Evolutionary conservation across 441 rosid genomes (phyloP).

Genomic region (Syzygium malaccense): DNA sequence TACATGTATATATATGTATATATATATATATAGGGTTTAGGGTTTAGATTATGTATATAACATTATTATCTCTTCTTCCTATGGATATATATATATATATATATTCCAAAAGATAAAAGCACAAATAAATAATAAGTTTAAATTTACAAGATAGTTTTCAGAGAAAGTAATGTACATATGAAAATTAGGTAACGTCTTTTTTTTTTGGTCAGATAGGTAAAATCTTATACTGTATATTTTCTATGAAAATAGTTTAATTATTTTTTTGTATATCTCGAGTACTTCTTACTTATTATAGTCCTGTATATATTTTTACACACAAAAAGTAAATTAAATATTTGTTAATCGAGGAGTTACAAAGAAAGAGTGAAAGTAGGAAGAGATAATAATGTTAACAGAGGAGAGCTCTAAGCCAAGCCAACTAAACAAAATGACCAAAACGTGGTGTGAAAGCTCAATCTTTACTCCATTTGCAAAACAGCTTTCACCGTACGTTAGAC

Average conservation of each 20-base stretch:
- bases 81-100: no score
- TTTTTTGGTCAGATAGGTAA: no score
- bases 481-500: not conserved
- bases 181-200: not conserved
- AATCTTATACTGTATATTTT: not conserved
- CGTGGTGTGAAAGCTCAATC: not conserved
- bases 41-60: no score
- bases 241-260: not conserved
- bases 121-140: not conserved
- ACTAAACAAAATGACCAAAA: not conserved
- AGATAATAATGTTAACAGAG: not conserved
- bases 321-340: not conserved
- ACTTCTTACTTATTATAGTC: not conserved
- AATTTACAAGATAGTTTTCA: not conserved
- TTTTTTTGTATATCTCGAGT: not conserved
- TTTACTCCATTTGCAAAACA: not conserved
- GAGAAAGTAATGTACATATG: not conserved
- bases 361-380: not conserved
- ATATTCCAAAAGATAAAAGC: not conserved
- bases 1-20: no score
- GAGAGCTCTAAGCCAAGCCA: not conserved
- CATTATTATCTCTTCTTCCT: no score
- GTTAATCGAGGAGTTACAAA: not conserved
- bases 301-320: not conserved
- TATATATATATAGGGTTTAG: no score